Conservation (phyloP, 306 rosid genomes). For the Castanea sativa region DNA sequence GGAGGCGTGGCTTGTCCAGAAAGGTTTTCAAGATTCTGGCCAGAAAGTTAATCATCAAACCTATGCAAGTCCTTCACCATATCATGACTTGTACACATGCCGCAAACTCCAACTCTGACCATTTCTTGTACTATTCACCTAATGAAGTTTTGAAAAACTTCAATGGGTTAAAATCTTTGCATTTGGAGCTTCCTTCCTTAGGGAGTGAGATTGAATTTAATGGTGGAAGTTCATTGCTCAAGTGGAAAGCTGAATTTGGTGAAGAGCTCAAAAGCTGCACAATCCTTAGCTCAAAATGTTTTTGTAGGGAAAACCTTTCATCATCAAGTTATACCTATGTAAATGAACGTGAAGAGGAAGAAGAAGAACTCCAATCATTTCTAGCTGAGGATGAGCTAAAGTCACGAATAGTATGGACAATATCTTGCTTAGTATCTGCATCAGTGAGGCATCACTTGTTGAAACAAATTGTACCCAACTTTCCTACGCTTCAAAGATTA, state of each 20-base stretch:
- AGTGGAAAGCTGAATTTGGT: constrained; percentile 45
- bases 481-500: constrained; percentile 21
- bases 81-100: not conserved
- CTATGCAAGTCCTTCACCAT: too few relatives aligned
- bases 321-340: not conserved
- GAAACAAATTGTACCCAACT: constrained; percentile 24
- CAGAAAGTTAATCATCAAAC: too few relatives aligned
- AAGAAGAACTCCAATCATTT: not conserved
- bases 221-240: constrained; percentile 18
- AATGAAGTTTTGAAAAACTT: constrained; percentile 21
- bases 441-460: constrained; percentile 41
- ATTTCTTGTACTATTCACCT: constrained; percentile 21
- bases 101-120: not conserved
- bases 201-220: constrained; percentile 17
- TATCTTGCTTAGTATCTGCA: constrained; percentile 38
- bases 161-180: constrained; percentile 13
- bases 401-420: constrained; percentile 26
- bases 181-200: constrained; percentile 24
- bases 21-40: too few relatives aligned
- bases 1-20: too few relatives aligned
- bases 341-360: constrained; percentile 2
- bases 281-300: constrained; percentile 33
- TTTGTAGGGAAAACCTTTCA: constrained; percentile 14
- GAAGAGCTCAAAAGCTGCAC: constrained; percentile 28
- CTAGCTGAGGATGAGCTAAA: constrained; percentile 31